Evolutionary conservation across 371 early-diverging fungal genomes (phyloP).

Genomic region (Mortierella sp.): DNA sequence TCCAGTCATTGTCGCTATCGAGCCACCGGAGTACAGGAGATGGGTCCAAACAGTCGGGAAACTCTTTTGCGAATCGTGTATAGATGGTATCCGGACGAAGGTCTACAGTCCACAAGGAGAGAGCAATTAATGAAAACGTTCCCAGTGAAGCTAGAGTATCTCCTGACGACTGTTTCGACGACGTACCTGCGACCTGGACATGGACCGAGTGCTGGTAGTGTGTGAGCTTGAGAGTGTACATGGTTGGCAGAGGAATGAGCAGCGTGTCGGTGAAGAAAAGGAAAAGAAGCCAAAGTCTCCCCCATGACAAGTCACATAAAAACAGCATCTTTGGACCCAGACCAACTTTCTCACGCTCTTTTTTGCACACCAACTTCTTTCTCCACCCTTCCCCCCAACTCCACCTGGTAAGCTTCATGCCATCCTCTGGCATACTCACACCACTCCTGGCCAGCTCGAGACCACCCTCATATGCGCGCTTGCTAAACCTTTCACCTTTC

Average conservation of each 20-base stretch:
- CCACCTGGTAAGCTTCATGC: too few relatives aligned
- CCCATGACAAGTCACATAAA: too few relatives aligned
- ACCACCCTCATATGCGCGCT: too few relatives aligned
- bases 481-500: background rate
- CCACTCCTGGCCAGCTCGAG: too few relatives aligned
- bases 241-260: background rate
- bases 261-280: background rate
- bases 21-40: constrained; percentile 22
- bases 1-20: constrained; percentile 47
- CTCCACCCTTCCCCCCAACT: too few relatives aligned
- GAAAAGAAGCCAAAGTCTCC: too few relatives aligned
- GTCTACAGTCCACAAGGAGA: constrained; percentile 11
- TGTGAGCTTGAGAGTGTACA: constrained; percentile 36
- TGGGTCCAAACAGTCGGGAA: constrained; percentile 22
- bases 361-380: too few relatives aligned
- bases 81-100: constrained; percentile 28
- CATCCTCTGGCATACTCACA: background rate
- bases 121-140: background rate
- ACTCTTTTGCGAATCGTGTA: constrained; percentile 26
- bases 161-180: background rate
- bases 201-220: constrained; percentile 35
- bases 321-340: too few relatives aligned
- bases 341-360: too few relatives aligned
- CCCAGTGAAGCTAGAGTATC: too few relatives aligned
- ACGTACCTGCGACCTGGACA: constrained; percentile 31